Base-by-base conservation (phyloP, 768 basidiomycete species). In the Chlorophyllum brunneum region DNA sequence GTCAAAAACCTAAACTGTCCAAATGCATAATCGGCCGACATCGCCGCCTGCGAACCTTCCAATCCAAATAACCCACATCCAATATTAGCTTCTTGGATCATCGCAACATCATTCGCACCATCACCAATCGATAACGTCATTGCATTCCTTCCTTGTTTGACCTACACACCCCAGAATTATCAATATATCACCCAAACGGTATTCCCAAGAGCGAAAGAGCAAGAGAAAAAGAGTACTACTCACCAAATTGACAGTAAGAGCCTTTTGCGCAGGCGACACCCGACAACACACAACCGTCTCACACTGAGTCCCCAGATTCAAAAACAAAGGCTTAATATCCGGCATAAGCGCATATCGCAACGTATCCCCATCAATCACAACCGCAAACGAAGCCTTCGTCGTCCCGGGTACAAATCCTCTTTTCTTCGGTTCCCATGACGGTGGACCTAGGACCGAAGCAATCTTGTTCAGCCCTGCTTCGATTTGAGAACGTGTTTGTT, bases 21-120 rank as follows among this genome's bases (percentile, higher is more conserved):
- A 71, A 98, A 95, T 1, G 95, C 95, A 61, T 97, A 98, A 65
- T 98, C 95, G 5, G 95, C 95, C 4, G 94, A 97, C 95, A 98
- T 98, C 42, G 95, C 95, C 26, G 95, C 95, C 67, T 98, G 95
- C 18, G 93, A 95, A 44, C 95, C 95, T 66, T 98, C 95, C 31
- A 95, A 79, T 39, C 95, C 95, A 59, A 92, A 81, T 23, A 98
- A 73, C 18, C 95, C 95, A 63, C 94, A 92, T 2, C 95, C 95
- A 58, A 98, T 87, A 66, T 98, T 94, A n/a, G 95, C 95, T 63
- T 95, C 95, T 65, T 98, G 95, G 54, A 98, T 98, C 95, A 98
- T 98, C 5, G 95, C 94, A 20, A 98, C 95, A 63, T 98, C 95
- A 63, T 98, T 98, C 13, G 95, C 95, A 49, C 92, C 93, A 61